Base-by-base conservation (phyloP, 192 early-diverging fungal genomes). In the Funneliformis mosseae region DNA sequence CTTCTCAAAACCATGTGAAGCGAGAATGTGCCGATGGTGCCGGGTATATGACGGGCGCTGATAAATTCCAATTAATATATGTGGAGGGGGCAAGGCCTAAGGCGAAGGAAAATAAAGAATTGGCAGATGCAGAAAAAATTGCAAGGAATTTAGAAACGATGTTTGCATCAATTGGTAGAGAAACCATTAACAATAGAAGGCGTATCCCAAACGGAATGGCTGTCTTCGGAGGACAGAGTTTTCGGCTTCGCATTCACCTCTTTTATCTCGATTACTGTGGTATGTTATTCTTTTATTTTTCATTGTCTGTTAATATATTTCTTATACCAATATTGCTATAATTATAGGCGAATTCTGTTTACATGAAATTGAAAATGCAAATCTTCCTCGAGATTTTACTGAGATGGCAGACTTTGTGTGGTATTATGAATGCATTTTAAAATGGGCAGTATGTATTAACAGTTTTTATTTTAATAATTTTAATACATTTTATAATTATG, bases 11-110 rank as follows among this genome's bases (percentile, higher is more conserved):
- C 38, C 39, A 70, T 39, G 18, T 41, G 38, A 70, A 27, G 11
- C 39, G 33, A 33, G 14, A 70, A 70, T 70, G 68, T n/a, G n/a
- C n/a, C n/a, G n/a, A n/a, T n/a, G n/a, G n/a, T n/a, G n/a, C n/a
- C n/a, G n/a, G n/a, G 33, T 8, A 33, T 33, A 33, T n/a, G n/a
- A n/a, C n/a, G n/a, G n/a, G n/a, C 21, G 68, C 68, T 21, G 68
- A 70, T 70, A 42, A 70, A 70, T 70, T 41, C 3, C 68, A 70
- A 70, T 70, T 70, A 43, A 14, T 70, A 14, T 70, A 70, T 43
- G 42, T 39, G 11, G 9, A 70, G 9, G 33, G 68, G 18, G n/a
- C n/a, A 9, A 62, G 11, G 18, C 1, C 60, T 21, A 6, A 23
- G 41, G 67, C 38, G 5, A 69, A 69, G 27, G 67, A 69, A 16